Evolutionary conservation across 139 green algal genomes (phyloP).

Genomic region (Ostreobium quekettii): DNA sequence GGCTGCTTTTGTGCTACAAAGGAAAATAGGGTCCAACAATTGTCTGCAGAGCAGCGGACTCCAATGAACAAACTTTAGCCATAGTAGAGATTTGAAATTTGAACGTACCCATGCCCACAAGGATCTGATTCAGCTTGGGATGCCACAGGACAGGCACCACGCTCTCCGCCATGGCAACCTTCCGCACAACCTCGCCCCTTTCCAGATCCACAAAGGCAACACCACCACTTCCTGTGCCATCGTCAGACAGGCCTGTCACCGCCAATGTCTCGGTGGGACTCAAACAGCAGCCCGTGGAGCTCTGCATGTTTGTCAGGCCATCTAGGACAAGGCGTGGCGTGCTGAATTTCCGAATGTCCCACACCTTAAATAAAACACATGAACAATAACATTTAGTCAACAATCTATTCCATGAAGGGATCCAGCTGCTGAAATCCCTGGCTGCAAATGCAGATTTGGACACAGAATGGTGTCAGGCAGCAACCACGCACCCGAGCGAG

Average conservation of each 20-base stretch:
- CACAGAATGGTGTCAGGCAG: too few relatives aligned
- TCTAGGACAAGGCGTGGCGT: constrained; percentile 44
- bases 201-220: constrained; percentile 38
- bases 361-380: too few relatives aligned
- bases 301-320: constrained; percentile 49
- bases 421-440: too few relatives aligned
- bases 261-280: constrained; percentile 74
- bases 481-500: too few relatives aligned
- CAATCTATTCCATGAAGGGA: too few relatives aligned
- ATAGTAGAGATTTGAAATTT: too few relatives aligned
- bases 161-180: constrained; percentile 32
- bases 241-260: constrained; percentile 45
- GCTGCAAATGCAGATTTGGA: too few relatives aligned
- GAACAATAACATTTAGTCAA: too few relatives aligned
- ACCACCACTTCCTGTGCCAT: constrained; percentile 25
- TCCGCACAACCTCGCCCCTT: constrained; percentile 34
- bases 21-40: too few relatives aligned
- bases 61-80: too few relatives aligned
- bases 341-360: constrained; percentile 67
- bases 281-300: constrained; percentile 57
- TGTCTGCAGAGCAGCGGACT: too few relatives aligned
- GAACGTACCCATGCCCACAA: constrained; percentile 59
- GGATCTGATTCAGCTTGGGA: constrained; percentile 84
- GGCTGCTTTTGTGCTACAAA: too few relatives aligned
- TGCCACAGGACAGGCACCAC: constrained; percentile 76